Conservation (phyloP, 768 basidiomycete species). For the Termitomyces sp. region DNA sequence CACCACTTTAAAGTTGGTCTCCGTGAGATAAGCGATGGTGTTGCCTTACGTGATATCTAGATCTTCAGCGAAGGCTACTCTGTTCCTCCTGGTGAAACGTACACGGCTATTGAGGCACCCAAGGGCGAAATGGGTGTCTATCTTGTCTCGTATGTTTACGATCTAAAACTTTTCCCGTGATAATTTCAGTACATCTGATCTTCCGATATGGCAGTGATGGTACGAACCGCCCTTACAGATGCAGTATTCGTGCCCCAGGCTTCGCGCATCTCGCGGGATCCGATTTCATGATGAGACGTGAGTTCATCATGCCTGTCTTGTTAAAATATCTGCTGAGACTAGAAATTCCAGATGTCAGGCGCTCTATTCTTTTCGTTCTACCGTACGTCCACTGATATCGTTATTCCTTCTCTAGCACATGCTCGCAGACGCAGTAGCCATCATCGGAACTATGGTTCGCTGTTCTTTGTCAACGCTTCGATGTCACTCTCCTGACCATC, state of each 20-base stretch:
- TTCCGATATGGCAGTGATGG: conserved; percentile 58
- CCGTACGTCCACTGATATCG: conserved; percentile 10
- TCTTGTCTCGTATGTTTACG: conserved; percentile 72
- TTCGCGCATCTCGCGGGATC: conserved; percentile 94
- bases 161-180: conserved; percentile 10
- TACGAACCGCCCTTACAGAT: conserved; percentile 92
- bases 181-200: background rate
- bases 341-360: conserved; percentile 36
- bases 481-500: conserved; percentile 6
- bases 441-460: conserved; percentile 95
- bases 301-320: conserved; percentile 22
- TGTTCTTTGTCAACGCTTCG: conserved; percentile 2
- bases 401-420: conserved; percentile 51
- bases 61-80: conserved; percentile 96
- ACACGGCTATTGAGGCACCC: conserved; percentile 95
- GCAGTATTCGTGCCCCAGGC: conserved; percentile 95
- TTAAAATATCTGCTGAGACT: conserved; percentile 5
- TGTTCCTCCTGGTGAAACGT: conserved; percentile 94
- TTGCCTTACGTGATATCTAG: conserved; percentile 27
- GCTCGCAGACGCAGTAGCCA: conserved; percentile 91
- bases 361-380: conserved; percentile 6
- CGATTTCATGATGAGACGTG: conserved; percentile 97
- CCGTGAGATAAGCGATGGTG: background rate
- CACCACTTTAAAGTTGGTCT: conserved; percentile 89
- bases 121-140: conserved; percentile 99